Base-by-base conservation (phyloP, 2,329 filamentous ascomycete genomes). In the Massarina eburnea region DNA sequence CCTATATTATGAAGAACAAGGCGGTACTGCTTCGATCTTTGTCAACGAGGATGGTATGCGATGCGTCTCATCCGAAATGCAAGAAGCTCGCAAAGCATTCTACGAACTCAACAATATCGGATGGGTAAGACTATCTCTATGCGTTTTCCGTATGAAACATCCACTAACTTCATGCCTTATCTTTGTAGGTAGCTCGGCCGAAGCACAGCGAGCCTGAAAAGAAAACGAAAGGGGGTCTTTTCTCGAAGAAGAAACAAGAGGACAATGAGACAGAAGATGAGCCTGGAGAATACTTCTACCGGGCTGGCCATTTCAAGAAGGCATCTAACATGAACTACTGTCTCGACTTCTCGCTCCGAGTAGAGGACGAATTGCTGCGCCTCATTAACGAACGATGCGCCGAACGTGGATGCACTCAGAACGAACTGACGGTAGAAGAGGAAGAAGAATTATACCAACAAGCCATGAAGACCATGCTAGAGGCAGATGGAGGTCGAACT, bases 311-410 rank as follows among this genome's bases (percentile, higher is more conserved):
- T 29, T 62, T 62, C 52, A 64, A 59, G 53, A 55, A 68, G 45
- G 82, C 83, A 1, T 86, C 82, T 17, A 88, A 88, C 71, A 87
- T 88, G 84, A 88, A 88, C 66, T 88, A 82, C 60, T 83, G 79
- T 12, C 73, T 88, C 37, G 79, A 79, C 60, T 71, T 86, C 44
- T 82, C 79, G 22, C 78, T 80, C 59, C 76, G 79, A 46, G 80
- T 86, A 4, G 84, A 87, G 64, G 79, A 80, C 15, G 80, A 80
- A 52, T 72, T 87, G n/a, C 55, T 67, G 15, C 58, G 57, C 33
- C 54, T 72, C 47, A 46, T 58, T 14, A 29, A 39, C n/a, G 53
- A 55, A 24, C 47, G 43, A 17, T 56, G 52, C 33, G 27, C 45
- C n/a, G 38, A 45, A n/a, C 55, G 57, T 8, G 44, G 46, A 15